Evolutionary conservation across 805 yeast genomes (phyloP).

Genomic region (Candida golubevii): DNA sequence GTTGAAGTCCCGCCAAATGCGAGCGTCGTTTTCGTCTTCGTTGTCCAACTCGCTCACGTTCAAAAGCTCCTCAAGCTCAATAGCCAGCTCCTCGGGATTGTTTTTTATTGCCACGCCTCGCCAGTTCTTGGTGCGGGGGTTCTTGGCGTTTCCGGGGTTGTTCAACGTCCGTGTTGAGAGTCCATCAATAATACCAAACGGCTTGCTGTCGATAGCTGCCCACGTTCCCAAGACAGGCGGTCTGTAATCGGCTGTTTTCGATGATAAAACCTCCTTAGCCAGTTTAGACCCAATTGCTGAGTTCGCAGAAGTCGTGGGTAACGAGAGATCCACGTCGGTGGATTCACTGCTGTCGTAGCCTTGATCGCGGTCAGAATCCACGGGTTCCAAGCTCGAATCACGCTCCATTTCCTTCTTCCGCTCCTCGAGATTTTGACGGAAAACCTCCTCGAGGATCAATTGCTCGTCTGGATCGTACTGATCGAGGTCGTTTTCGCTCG

Average conservation of each 20-base stretch:
- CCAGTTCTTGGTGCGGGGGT: constrained; percentile 19
- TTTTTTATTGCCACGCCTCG: constrained; percentile 18
- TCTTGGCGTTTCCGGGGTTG: constrained; percentile 10
- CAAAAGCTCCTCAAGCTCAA: constrained; percentile 70
- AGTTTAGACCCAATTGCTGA: constrained; percentile 63
- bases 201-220: constrained; percentile 73
- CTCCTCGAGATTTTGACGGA: constrained; percentile 22
- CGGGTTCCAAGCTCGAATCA: constrained; percentile 13
- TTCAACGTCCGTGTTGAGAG: constrained; percentile 78
- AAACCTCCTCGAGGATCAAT: constrained; percentile 20
- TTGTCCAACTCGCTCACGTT: constrained; percentile 87
- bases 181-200: constrained; percentile 94
- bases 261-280: constrained; percentile 90
- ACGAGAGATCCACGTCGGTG: constrained; percentile 85
- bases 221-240: constrained; percentile 94
- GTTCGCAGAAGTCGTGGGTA: constrained; percentile 63
- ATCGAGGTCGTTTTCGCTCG: constrained; percentile 22
- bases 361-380: constrained; percentile 32
- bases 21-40: constrained; percentile 53
- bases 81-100: constrained; percentile 34
- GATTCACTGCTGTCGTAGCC: constrained; percentile 72
- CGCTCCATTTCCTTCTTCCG: constrained; percentile 11
- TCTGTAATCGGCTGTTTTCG: constrained; percentile 76
- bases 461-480: constrained; percentile 21
- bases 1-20: constrained; percentile 44